Conservation (phyloP, 495 filamentous ascomycete species). For the Aspergillus coremiiformis region DNA sequence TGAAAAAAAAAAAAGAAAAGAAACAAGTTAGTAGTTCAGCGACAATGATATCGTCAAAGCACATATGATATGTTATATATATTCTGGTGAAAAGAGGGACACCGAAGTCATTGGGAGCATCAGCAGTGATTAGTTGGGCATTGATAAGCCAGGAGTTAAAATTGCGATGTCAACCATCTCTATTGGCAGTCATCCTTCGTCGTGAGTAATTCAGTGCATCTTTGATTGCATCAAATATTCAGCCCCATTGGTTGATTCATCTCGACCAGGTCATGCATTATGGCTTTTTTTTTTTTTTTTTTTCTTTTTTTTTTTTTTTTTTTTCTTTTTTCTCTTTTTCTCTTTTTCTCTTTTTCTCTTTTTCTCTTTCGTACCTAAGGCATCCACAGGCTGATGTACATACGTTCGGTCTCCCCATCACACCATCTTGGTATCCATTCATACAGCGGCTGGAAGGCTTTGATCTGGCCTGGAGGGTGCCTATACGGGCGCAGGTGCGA, state of each 20-base stretch:
- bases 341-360: too few relatives aligned
- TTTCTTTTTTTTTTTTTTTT: too few relatives aligned
- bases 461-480: neutral
- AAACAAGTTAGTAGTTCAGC: too few relatives aligned
- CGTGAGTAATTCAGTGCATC: neutral
- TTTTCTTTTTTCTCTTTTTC: too few relatives aligned
- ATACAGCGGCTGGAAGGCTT: neutral
- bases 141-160: neutral
- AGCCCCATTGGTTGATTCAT: slow-evolving; percentile 9
- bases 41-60: neutral
- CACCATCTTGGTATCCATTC: neutral
- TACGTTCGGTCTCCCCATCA: neutral
- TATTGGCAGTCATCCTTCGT: slow-evolving; percentile 5
- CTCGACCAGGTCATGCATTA: neutral
- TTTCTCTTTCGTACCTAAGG: neutral
- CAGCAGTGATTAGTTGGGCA: slow-evolving; percentile 12
- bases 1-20: too few relatives aligned
- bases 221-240: neutral
- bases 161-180: neutral
- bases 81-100: neutral
- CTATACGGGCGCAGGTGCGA: neutral
- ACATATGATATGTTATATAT: neutral
- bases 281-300: too few relatives aligned
- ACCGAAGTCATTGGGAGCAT: slow-evolving; percentile 7
- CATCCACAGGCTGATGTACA: neutral